Percentiles rank a stretch among this genome's conserved stretches.
These are phyloP conservation scores for Oryza rufipogon DNA, from an alignment of 176 grass and related monocot species.

Conservation along the genomic window DNA sequence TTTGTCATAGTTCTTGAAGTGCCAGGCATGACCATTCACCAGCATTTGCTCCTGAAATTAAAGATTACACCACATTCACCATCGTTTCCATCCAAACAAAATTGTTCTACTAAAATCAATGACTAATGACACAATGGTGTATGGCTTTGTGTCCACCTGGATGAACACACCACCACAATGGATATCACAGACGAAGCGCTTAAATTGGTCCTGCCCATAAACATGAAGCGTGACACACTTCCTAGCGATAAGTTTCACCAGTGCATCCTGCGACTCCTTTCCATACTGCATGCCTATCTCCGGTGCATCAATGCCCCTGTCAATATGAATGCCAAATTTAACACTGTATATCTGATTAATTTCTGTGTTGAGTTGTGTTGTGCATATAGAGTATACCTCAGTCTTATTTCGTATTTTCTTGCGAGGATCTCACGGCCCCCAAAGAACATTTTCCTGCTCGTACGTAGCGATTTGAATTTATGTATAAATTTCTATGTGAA, in stretches of 20 bases:
- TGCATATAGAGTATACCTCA: slow-evolving; percentile 47
- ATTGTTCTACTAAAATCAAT: too few relatives aligned
- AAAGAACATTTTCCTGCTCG: slow-evolving; percentile 40
- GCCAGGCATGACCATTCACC: slow-evolving; percentile 32
- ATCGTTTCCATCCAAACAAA: too few relatives aligned
- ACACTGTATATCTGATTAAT: neutral
- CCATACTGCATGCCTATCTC: slow-evolving; percentile 54
- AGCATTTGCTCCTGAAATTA: slow-evolving; percentile 30
- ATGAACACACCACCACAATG: slow-evolving; percentile 56
- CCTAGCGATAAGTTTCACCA: slow-evolving; percentile 49
- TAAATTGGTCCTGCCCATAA: slow-evolving; percentile 48
- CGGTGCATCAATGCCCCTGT: slow-evolving; percentile 71
- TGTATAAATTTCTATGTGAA: too few relatives aligned
- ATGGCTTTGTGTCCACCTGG: slow-evolving; percentile 42
- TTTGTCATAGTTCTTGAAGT: slow-evolving; percentile 35
- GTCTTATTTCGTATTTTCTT: slow-evolving; percentile 52
- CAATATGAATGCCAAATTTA: neutral
- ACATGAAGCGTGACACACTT: slow-evolving; percentile 46
- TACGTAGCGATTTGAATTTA: neutral
- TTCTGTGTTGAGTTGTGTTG: neutral
- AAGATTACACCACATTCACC: neutral
- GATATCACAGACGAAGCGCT: slow-evolving; percentile 52
- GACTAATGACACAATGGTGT: neutral
- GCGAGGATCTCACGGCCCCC: slow-evolving; percentile 41
- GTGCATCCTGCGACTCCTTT: slow-evolving; percentile 46